phyloP scores from a whole-genome alignment of 2,329 filamentous ascomycete genomes.

The Anthostomella pinea region DNA sequence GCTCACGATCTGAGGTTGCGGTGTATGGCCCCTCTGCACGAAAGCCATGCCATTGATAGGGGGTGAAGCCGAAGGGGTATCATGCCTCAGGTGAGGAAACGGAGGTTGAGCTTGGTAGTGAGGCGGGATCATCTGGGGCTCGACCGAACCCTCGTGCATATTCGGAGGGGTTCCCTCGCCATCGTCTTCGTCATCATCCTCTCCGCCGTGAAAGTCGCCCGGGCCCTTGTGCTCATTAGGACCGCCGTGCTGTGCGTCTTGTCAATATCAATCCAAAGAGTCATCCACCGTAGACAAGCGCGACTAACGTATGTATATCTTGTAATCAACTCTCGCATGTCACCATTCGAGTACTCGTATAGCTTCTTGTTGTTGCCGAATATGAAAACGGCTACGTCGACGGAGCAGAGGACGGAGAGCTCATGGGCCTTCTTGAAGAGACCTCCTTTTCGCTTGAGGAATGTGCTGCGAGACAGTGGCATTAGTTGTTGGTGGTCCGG shows the following conservation, averaged over 20 bases:
- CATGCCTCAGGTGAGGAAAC: conserved; percentile 80
- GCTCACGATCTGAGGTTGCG: conserved; percentile 73
- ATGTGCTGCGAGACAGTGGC: conserved; percentile 62
- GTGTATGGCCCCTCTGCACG: conserved; percentile 72
- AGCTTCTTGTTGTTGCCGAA: conserved; percentile 99
- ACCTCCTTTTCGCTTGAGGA: conserved; percentile 96
- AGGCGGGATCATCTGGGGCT: conserved; percentile 63
- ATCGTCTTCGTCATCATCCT: conserved; percentile 82
- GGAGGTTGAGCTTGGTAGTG: conserved; percentile 66
- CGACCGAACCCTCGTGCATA: conserved; percentile 52
- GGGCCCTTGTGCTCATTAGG: conserved; percentile 97
- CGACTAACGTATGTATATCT: conserved; percentile 84
- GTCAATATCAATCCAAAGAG: conserved; percentile 12
- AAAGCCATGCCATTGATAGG: conserved; percentile 79
- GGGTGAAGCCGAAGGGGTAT: conserved; percentile 82
- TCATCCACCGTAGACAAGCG: background rate
- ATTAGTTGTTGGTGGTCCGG: conserved; percentile 18
- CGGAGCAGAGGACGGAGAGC: conserved; percentile 94
- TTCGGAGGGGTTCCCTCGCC: conserved; percentile 71
- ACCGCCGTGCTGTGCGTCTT: conserved; percentile 68
- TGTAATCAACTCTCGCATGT: conserved; percentile 86
- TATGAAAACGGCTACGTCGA: conserved; percentile 98
- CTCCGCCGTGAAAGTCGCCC: conserved; percentile 82
- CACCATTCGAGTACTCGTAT: conserved; percentile 92
- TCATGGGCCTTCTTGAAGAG: conserved; percentile 99